Evolutionary conservation across 164 flowering plant genomes (phyloP), one percentile per base, ranked within the genome.

Genomic region (Stephania yunnanensis): DNA sequence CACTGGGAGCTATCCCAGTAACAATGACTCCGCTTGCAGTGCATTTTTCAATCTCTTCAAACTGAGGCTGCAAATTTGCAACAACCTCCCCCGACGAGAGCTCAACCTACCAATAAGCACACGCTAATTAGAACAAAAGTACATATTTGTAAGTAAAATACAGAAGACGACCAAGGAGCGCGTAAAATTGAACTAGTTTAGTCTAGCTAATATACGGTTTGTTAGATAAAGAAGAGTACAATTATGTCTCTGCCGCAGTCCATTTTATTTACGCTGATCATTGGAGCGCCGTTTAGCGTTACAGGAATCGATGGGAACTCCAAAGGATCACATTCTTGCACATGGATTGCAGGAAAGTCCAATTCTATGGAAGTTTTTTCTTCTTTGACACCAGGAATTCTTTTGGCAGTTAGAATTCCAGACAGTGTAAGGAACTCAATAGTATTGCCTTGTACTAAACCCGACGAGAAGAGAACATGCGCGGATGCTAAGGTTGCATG

Each of bases 371-470:
- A 81, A 75, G 82, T 87, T 44, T 58, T 2, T 0, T 76, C 77
- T 67, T 76, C 44, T 61, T 53, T 70, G 46, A 77, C 74, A 42
- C 71, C 78, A 50, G 74, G 78, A 73, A 87, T 78, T 78, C 66
- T 89, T 73, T 80, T 85, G 19, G 93, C 93, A 71, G 86, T 86
- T 73, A 94, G 79, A 78, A 85, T 79, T 71, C 97, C 95, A n/a
- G 98, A 92, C 10, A 83, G 82, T 12, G 94, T 87, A 12, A 64
- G 73, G 77, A 90, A 94, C 81, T 92, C 97, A 48, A 92, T 81
- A 1, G 55, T 74, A 66, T 82, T 72, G 1, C 85, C 74, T 48
- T 82, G 74, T 48, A 84, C 83, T 75, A 84, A 66, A 22, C 86
- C 86, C 46, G 83, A 76, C 25, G 89, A 20, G 71, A 94, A 91